phyloP scores from a whole-genome alignment of 164 flowering plant genomes.

The Echeveria elegans region DNA sequence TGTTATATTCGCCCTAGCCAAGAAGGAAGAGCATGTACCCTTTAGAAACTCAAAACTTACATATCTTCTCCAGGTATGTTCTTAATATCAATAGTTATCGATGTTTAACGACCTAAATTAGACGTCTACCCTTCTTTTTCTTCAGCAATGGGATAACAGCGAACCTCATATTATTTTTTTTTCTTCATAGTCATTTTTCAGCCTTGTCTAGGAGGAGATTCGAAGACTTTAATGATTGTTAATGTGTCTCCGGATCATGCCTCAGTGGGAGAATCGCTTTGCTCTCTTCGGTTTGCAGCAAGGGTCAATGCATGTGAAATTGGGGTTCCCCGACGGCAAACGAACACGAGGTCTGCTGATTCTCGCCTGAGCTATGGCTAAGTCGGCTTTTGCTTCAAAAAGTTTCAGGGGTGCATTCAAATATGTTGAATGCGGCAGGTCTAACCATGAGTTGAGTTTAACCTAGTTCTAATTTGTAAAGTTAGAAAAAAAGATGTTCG shows the following conservation, averaged over 20 bases:
- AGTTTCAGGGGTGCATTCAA: neutral
- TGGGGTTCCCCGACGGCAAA: conserved; percentile 76
- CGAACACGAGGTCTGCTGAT: conserved; percentile 41
- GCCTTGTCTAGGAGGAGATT: neutral
- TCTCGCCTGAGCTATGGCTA: conserved; percentile 68
- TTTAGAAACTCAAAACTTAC: conserved; percentile 93
- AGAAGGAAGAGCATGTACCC: conserved; percentile 45
- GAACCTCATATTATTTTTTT: no score
- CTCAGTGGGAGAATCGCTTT: neutral
- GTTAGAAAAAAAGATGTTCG: neutral
- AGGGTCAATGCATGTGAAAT: conserved; percentile 94
- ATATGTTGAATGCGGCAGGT: neutral
- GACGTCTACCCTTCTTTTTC: neutral
- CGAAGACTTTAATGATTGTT: neutral
- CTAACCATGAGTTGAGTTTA: neutral
- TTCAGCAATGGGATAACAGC: no score
- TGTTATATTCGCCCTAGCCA: conserved; percentile 54
- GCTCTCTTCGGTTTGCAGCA: conserved; percentile 38
- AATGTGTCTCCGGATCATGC: neutral
- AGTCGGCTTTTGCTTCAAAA: conserved; percentile 4
- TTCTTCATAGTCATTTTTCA: neutral
- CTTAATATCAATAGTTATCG: neutral
- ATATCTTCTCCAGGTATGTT: conserved; percentile 86
- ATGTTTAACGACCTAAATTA: no score
- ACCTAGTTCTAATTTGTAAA: neutral